Conservation (phyloP, 2,329 filamentous ascomycete species). For the Penicillium sp. region DNA sequence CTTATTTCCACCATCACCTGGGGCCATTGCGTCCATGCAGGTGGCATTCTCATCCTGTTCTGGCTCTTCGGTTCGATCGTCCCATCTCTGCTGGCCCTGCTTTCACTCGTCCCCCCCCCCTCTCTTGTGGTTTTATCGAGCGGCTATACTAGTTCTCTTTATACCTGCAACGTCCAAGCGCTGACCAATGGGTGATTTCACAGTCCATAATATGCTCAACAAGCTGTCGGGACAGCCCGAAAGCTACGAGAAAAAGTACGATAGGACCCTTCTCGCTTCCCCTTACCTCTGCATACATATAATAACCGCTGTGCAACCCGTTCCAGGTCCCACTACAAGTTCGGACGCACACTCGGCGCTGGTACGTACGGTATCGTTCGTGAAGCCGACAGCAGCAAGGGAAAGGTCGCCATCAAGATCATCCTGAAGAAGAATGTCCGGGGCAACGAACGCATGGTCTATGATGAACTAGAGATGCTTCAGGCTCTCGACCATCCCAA, state of each 20-base stretch:
- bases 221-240: slow-evolving; percentile 93
- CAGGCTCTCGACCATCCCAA: slow-evolving; percentile 84
- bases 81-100: no score
- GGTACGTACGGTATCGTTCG: slow-evolving; percentile 97
- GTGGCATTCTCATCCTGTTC: no score
- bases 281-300: no score
- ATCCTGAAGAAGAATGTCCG: slow-evolving; percentile 99
- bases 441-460: slow-evolving; percentile 96
- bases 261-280: slow-evolving; percentile 68
- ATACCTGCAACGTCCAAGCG: no score
- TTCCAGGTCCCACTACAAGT: no score
- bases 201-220: slow-evolving; percentile 84
- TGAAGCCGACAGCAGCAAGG: slow-evolving; percentile 74
- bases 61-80: no score
- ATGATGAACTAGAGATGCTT: slow-evolving; percentile 90
- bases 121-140: no score
- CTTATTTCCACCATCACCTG: no score
- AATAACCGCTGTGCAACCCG: no score
- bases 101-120: no score
- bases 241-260: slow-evolving; percentile 94
- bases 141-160: no score
- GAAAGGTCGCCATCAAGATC: slow-evolving; percentile 90
- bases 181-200: slow-evolving; percentile 10
- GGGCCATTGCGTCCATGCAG: no score
- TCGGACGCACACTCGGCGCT: slow-evolving; percentile 86